phyloP scores from a whole-genome alignment of 1,284 basidiomycete genomes.

The Malassezia pachydermatis region DNA sequence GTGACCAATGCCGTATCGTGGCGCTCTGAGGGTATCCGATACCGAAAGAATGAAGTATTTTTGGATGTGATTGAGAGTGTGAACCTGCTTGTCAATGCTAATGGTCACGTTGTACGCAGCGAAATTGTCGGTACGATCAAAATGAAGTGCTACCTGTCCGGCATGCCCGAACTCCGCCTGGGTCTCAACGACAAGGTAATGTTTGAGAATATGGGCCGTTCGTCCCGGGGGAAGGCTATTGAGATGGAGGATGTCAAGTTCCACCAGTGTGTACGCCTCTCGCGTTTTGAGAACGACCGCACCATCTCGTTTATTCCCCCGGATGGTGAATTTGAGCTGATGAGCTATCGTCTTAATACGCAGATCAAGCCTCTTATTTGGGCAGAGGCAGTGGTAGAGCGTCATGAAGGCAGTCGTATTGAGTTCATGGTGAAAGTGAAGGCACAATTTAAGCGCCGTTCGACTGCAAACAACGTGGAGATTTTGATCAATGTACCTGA shows the following conservation, averaged over 20 bases:
- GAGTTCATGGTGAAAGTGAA: constrained; percentile 98
- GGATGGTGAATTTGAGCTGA: constrained; percentile 95
- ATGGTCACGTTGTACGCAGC: constrained; percentile 90
- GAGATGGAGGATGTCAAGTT: constrained; percentile 99
- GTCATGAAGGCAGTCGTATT: constrained; percentile 80
- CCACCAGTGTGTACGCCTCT: constrained; percentile 99
- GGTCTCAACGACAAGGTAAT: constrained; percentile 99
- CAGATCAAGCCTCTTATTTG: constrained; percentile 95
- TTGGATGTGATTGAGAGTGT: constrained; percentile 96
- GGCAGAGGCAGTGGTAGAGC: constrained; percentile 94
- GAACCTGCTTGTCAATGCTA: constrained; percentile 89
- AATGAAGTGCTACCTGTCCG: constrained; percentile 98
- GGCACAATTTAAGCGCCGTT: constrained; percentile 92
- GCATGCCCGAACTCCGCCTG: constrained; percentile 92
- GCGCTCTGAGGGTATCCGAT: constrained; percentile 93
- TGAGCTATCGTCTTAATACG: constrained; percentile 90
- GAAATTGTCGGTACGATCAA: constrained; percentile 96
- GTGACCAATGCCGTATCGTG: constrained; percentile 98
- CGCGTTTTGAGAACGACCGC: constrained; percentile 95
- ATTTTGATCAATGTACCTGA: constrained; percentile 96
- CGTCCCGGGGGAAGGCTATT: constrained; percentile 89
- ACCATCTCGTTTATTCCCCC: constrained; percentile 99
- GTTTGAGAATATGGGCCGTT: constrained; percentile 93
- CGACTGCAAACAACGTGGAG: constrained; percentile 96
- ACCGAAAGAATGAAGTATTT: constrained; percentile 99